A percentile compares a stretch with the other conserved stretches of the same genome.
These are phyloP conservation scores for Penicillium lagena DNA, from an alignment of 495 filamentous ascomycete genomes.

Conservation along the genomic window DNA sequence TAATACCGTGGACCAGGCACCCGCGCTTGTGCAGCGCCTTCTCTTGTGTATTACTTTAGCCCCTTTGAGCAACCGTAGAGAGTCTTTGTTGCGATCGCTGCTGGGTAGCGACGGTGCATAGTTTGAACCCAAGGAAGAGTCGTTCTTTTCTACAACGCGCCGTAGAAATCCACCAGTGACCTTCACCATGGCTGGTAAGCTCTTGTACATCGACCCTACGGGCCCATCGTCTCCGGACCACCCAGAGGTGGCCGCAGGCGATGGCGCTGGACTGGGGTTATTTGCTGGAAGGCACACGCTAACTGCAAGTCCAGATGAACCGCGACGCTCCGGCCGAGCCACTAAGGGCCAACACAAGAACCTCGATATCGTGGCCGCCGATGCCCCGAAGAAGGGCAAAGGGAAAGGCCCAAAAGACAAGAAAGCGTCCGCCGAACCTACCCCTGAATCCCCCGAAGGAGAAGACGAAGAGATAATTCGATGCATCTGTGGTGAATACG, in stretches of 20 bases:
- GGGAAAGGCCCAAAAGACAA: constrained; percentile 53
- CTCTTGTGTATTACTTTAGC: constrained; percentile 39
- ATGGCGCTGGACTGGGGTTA: not conserved
- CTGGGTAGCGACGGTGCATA: constrained; percentile 22
- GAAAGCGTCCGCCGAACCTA: constrained; percentile 42
- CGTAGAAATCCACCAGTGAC: constrained; percentile 30
- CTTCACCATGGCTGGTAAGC: constrained; percentile 44
- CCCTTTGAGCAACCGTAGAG: constrained; percentile 37
- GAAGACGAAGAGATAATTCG: constrained; percentile 73
- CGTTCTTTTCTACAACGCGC: constrained; percentile 19
- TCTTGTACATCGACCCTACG: constrained; percentile 22
- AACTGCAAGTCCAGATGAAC: constrained; percentile 58
- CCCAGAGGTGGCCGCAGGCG: constrained; percentile 2
- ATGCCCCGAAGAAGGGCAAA: constrained; percentile 54
- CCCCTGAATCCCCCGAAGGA: constrained; percentile 53
- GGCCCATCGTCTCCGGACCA: constrained; percentile 2
- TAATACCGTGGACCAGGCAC: constrained; percentile 31
- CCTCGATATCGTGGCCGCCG: constrained; percentile 56
- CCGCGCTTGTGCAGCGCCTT: constrained; percentile 27
- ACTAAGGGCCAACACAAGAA: constrained; percentile 96
- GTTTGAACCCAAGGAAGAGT: constrained; percentile 9
- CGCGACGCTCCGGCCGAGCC: constrained; percentile 85
- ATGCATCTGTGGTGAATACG: constrained; percentile 85
- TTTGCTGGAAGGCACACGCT: constrained; percentile 17
- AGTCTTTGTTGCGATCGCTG: constrained; percentile 14